phyloP scores from a whole-genome alignment of 1,139 yeast species.

The Kluyveromyces marxianus region DNA sequence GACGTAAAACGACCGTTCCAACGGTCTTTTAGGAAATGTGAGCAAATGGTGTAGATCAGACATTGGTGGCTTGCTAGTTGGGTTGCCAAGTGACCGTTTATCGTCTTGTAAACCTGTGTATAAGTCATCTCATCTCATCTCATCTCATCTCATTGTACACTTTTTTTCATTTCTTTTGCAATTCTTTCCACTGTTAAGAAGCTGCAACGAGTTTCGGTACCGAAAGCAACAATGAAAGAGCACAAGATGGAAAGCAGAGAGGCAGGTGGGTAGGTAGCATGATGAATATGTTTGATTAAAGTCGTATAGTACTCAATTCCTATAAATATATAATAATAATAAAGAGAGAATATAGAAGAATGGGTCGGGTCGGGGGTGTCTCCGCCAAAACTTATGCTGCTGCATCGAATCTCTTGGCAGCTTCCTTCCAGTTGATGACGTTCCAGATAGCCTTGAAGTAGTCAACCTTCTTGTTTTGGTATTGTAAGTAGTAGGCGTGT shows the following conservation, averaged over 20 bases:
- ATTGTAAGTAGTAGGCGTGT: conserved; percentile 95
- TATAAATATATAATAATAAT: too few species aligned
- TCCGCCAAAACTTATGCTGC: conserved; percentile 4
- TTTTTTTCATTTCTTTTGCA: not conserved
- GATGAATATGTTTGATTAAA: too few species aligned
- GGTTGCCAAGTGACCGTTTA: too few species aligned
- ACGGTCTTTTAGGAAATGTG: conserved; percentile 48
- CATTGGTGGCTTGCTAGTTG: conserved; percentile 33
- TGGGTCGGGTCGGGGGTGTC: not conserved
- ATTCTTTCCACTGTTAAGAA: not conserved
- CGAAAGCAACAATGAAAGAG: too few species aligned
- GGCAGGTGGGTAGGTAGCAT: too few species aligned
- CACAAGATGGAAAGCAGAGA: too few species aligned
- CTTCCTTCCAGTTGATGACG: conserved; percentile 94
- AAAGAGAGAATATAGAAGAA: too few species aligned
- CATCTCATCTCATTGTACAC: not conserved
- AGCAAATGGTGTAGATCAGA: conserved; percentile 67
- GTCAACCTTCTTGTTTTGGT: conserved; percentile 88
- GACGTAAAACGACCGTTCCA: conserved; percentile 39
- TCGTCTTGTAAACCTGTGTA: too few species aligned
- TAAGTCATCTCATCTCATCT: not conserved
- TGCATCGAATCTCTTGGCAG: conserved; percentile 47
- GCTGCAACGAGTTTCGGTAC: too few species aligned
- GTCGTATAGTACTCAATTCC: too few species aligned
- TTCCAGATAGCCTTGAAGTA: conserved; percentile 97